These are phyloP conservation scores for Solanum etuberosum DNA, from an alignment of 257 asterid genomes.

Conservation along the genomic window DNA sequence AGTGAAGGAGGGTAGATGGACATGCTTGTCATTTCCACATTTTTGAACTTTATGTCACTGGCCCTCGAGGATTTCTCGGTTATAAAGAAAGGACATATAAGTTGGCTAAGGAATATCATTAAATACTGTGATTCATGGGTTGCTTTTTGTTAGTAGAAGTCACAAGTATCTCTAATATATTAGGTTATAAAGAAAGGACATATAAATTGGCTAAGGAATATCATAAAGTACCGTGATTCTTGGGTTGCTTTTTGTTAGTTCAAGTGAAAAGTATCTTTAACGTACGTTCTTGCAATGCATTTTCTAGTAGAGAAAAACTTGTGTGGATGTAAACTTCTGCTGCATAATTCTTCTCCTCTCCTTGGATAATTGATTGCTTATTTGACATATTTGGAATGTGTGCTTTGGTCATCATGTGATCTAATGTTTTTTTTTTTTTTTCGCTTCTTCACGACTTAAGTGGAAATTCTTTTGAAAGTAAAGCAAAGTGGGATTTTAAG, in stretches of 20 bases:
- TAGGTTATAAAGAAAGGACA: not conserved
- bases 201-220: not conserved
- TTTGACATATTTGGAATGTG: not conserved
- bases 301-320: not conserved
- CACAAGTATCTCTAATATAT: not conserved
- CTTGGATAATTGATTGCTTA: not conserved
- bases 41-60: not conserved
- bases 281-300: not conserved
- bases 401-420: not conserved
- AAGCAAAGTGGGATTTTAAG: not conserved
- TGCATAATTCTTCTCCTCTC: not conserved
- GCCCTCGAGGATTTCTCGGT: not conserved
- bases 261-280: not conserved
- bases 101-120: not conserved
- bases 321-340: not conserved
- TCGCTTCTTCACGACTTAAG: too few relatives aligned
- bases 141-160: not conserved
- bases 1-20: not conserved
- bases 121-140: not conserved
- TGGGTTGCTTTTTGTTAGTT: not conserved
- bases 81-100: not conserved
- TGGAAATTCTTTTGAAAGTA: too few relatives aligned
- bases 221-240: not conserved
- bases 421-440: too few relatives aligned
- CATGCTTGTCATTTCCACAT: not conserved